phyloP scores from a whole-genome alignment of 2,329 filamentous ascomycete genomes.

The Aspergillus intermedius region DNA sequence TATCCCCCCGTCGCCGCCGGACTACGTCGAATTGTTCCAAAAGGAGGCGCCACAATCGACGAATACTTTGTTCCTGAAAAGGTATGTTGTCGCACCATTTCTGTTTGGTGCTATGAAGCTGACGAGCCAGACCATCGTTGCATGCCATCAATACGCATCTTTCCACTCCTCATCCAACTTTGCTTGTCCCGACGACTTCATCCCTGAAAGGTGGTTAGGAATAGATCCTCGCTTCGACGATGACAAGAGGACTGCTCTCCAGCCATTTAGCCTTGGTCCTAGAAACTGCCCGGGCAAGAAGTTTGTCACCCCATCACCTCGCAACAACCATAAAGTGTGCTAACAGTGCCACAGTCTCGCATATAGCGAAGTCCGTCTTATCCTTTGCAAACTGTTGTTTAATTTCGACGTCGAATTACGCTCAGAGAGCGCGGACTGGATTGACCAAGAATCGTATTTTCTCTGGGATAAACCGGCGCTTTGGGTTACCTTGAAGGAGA shows the following conservation, averaged over 20 bases:
- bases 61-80: constrained; percentile 27
- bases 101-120: not conserved
- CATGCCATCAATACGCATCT: constrained; percentile 3
- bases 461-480: constrained; percentile 23
- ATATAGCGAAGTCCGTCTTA: constrained; percentile 20
- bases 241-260: constrained; percentile 23
- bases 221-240: constrained; percentile 9
- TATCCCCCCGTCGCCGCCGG: constrained; percentile 25
- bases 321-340: not conserved
- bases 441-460: constrained; percentile 16
- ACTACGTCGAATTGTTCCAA: constrained; percentile 24
- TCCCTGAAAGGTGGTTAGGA: constrained; percentile 23
- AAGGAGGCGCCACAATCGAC: constrained; percentile 25
- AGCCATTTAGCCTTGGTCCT: constrained; percentile 14
- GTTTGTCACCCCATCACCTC: constrained; percentile 5
- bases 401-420: constrained; percentile 17
- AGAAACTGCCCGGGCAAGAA: constrained; percentile 14
- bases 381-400: constrained; percentile 20
- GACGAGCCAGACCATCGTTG: constrained; percentile 3
- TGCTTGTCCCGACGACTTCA: constrained; percentile 8
- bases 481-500: not conserved
- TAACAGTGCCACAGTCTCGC: constrained; percentile 8
- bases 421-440: constrained; percentile 13
- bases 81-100: constrained; percentile 4
- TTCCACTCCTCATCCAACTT: constrained; percentile 7